A percentile compares a stretch with the other conserved stretches of the same genome.
Evolutionary conservation across 2,329 filamentous ascomycete species (phyloP).

Genomic region (Byssothecium circinans): DNA sequence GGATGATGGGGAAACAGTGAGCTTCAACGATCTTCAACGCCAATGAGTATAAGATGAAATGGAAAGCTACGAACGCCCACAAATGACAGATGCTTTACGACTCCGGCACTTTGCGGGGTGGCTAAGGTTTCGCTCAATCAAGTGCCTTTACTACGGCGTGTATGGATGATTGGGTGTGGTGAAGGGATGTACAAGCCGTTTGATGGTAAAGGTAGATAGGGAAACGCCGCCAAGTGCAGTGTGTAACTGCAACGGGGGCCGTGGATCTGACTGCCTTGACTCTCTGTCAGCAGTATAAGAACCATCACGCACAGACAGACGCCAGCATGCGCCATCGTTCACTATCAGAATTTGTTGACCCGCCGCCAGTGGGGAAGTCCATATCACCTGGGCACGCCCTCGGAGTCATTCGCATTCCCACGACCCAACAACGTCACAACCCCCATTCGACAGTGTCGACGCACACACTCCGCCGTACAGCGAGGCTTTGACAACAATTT

Average conservation of each 20-base stretch:
- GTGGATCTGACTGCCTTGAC: constrained; percentile 5
- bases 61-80: too few relatives aligned
- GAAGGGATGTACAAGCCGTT: not conserved
- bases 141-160: constrained; percentile 10
- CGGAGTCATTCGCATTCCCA: constrained; percentile 1
- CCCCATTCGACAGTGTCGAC: not conserved
- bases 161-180: constrained; percentile 19
- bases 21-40: too few relatives aligned
- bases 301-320: not conserved
- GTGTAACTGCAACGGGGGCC: constrained; percentile 10
- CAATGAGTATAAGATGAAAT: too few relatives aligned
- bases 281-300: not conserved
- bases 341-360: not conserved
- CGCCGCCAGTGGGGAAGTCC: not conserved
- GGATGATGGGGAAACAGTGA: too few relatives aligned
- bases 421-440: not conserved
- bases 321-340: not conserved
- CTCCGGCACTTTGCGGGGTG: too few relatives aligned
- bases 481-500: too few relatives aligned
- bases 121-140: not conserved
- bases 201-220: constrained; percentile 6
- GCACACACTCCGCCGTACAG: too few relatives aligned
- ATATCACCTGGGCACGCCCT: not conserved
- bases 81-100: too few relatives aligned
- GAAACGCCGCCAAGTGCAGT: constrained; percentile 9